Base-by-base conservation (phyloP, 2,329 filamentous ascomycete species). In the Graphiopsis chlorocephala region DNA sequence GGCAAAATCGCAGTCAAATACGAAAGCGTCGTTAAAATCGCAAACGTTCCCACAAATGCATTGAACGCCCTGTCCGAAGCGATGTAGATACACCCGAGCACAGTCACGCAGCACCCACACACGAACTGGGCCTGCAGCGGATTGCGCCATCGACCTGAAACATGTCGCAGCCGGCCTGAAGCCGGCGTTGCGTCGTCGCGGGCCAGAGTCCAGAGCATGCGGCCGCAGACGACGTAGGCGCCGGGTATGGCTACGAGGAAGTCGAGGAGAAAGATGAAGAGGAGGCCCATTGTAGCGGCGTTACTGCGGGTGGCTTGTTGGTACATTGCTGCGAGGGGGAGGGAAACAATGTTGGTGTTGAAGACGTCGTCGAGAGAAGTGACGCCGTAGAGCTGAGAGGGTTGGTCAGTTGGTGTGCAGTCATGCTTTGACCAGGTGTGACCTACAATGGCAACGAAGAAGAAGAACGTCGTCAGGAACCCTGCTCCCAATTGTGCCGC, bases 291-390 rank as follows among this genome's bases (percentile, higher is more conserved):
- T 2, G 79, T 76, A 33, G 78, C 80, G 26, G 71, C 77, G 23
- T 71, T 71, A 23, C 73, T 76, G 47, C 76, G 75, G 1, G 79
- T 82, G 5, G 78, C 78, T 74, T 83, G 81, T 25, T 75, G 80
- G 74, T 90, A 91, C 65, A 91, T 87, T 61, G 88, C 85, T 7
- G 87, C 85, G 14, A 90, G 84, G 0, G 89, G 89, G 71, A 66
- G 82, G 82, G 64, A 72, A 11, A 78, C 77, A 20, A 72, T 68
- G 55, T 67, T 65, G 14, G 81, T 78, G 8, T 77, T 72, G 55
- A 85, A 79, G 53, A 87, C 82, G 25, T 81, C 80, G 69, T 85
- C 80, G 65, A 88, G 80, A 71, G 86, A 83, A 3, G 82, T 83
- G 68, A 88, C 85, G 65, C 81, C 76, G 76, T 89, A 88, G 76